phyloP scores from a whole-genome alignment of 192 early-diverging fungal genomes.

The Phycomyces blakesleeanus region DNA sequence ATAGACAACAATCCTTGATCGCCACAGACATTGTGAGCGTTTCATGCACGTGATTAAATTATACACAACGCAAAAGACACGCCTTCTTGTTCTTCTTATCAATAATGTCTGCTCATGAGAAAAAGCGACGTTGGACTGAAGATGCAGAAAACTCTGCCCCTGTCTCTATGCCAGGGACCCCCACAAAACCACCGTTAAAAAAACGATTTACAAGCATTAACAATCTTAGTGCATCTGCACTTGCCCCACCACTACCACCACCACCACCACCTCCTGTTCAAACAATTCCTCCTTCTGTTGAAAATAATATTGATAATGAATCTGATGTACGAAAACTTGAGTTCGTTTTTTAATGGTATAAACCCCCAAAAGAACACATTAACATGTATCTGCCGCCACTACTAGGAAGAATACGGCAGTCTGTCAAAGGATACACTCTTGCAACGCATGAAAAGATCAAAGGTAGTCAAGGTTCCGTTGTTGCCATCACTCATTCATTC shows the following conservation, averaged over 20 bases:
- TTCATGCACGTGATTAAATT: too few relatives aligned
- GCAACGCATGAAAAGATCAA: not conserved
- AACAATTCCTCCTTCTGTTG: not conserved
- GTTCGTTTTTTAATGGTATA: too few relatives aligned
- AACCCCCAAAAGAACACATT: too few relatives aligned
- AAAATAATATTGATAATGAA: constrained; percentile 2
- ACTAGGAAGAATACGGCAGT: not conserved
- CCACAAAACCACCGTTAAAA: constrained; percentile 18
- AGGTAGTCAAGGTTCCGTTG: not conserved
- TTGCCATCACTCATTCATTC: not conserved
- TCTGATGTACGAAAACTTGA: not conserved
- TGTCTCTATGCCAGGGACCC: not conserved
- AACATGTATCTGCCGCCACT: not conserved
- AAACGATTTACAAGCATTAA: constrained; percentile 18
- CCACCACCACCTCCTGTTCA: not conserved
- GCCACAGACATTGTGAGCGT: too few relatives aligned
- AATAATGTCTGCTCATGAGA: constrained; percentile 1
- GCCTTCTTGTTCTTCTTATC: constrained; percentile 1
- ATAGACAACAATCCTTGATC: too few relatives aligned
- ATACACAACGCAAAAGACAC: not conserved
- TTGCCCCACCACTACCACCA: not conserved
- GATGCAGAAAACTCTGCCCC: not conserved
- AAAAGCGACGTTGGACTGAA: constrained; percentile 10
- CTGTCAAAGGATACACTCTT: not conserved
- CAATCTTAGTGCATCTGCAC: not conserved